Percentiles rank a stretch among this genome's conserved stretches.
Conservation (phyloP, 169 alveolate species). For the Eimeria mitis region DNA sequence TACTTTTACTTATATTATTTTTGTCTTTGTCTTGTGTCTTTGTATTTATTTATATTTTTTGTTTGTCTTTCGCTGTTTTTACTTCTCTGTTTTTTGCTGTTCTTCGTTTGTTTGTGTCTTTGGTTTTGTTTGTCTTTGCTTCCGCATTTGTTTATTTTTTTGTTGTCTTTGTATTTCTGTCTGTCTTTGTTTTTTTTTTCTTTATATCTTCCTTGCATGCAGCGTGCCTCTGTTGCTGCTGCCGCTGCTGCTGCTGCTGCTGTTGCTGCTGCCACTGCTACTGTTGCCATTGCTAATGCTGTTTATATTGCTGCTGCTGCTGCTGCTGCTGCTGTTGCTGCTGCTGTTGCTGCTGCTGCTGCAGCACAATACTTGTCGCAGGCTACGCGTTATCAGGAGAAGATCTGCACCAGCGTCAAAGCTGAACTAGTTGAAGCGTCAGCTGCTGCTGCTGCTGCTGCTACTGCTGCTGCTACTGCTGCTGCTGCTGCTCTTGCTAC, state of each 20-base stretch:
- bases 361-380: conserved; percentile 75
- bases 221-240: no score
- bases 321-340: background rate
- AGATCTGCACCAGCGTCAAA: conserved; percentile 40
- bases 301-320: background rate
- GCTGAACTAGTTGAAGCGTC: conserved; percentile 66
- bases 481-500: background rate
- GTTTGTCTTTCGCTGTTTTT: no score
- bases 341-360: background rate
- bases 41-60: no score
- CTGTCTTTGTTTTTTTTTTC: no score
- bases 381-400: conserved; percentile 62
- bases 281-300: background rate
- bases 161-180: no score
- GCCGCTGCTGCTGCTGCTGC: no score
- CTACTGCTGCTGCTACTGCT: conserved; percentile 18
- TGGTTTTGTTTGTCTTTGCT: no score
- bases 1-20: no score
- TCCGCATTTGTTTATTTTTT: no score
- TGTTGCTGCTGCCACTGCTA: background rate
- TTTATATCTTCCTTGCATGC: no score
- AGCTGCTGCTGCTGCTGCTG: conserved; percentile 40
- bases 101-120: no score
- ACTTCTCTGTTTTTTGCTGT: background rate
- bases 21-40: no score